Evolutionary conservation across 306 rosid genomes (phyloP).

Genomic region (Lithocarpus polystachyus): DNA sequence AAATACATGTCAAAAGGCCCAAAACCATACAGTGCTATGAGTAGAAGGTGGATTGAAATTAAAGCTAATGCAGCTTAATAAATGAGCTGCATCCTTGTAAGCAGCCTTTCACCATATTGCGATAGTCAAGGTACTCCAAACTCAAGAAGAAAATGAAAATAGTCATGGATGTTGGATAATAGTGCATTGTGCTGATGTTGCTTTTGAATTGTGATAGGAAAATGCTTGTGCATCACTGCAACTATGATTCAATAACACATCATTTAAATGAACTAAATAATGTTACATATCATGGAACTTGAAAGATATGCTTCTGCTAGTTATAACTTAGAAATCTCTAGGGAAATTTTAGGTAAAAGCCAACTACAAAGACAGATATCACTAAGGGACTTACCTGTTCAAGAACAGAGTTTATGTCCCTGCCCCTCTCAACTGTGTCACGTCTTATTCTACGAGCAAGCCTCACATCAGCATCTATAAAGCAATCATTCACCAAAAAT

Average conservation of each 20-base stretch:
- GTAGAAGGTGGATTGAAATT: neutral
- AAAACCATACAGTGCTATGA: neutral
- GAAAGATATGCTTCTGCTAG: neutral
- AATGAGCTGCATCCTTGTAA: neutral
- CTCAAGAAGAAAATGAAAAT: neutral
- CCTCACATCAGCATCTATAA: slow-evolving; percentile 95
- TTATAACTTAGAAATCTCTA: neutral
- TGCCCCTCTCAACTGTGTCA: slow-evolving; percentile 95
- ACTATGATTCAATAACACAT: neutral
- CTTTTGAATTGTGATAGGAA: neutral
- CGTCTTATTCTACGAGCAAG: slow-evolving; percentile 99
- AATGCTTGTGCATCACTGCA: neutral
- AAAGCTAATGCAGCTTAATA: neutral
- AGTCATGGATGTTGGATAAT: neutral
- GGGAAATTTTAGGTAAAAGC: neutral
- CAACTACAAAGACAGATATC: neutral
- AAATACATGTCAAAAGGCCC: too few species aligned
- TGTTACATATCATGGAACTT: neutral
- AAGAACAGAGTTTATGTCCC: slow-evolving; percentile 93
- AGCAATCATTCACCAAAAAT: slow-evolving; percentile 26
- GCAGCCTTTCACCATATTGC: neutral
- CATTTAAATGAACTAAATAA: neutral
- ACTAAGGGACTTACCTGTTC: slow-evolving; percentile 56
- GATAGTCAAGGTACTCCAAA: neutral
- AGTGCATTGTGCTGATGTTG: neutral